Evolutionary conservation across 441 rosid genomes (phyloP).

Genomic region (Raphanus hybrid): DNA sequence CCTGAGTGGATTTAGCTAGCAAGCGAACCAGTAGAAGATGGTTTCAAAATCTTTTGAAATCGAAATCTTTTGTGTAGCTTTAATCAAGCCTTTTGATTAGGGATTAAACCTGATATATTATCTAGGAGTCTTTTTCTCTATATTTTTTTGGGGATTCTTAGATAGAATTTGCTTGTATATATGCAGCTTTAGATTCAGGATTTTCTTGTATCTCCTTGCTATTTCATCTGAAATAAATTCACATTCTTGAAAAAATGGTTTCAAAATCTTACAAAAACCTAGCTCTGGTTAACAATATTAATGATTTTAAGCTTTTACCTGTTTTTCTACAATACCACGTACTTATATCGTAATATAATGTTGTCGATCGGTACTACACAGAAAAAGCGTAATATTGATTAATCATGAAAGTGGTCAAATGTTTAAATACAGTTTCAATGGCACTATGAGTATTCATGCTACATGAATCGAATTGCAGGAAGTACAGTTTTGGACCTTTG

Average conservation of each 20-base stretch:
- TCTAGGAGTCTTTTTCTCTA: too few species aligned
- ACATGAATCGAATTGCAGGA: too few species aligned
- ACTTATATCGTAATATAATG: not conserved
- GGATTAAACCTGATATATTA: too few species aligned
- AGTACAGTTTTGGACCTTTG: too few species aligned
- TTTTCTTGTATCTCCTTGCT: too few species aligned
- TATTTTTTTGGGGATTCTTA: too few species aligned
- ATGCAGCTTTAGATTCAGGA: too few species aligned
- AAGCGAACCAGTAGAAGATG: conserved; percentile 5
- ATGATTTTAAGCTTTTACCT: not conserved
- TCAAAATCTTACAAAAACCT: not conserved
- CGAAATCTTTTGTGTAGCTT: conserved; percentile 2
- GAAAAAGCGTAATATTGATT: not conserved
- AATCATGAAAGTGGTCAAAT: not conserved
- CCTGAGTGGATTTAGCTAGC: conserved; percentile 20
- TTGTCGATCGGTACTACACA: not conserved
- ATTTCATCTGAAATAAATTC: too few species aligned
- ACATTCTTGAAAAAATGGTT: too few species aligned
- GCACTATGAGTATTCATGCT: too few species aligned
- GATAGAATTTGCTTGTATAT: too few species aligned
- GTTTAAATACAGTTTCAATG: not conserved
- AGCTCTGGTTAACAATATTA: not conserved
- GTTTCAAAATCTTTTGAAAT: conserved; percentile 13
- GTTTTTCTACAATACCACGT: not conserved
- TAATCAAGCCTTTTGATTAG: too few species aligned